Conservation (phyloP, 306 rosid genomes). For the Castanea crenata region DNA sequence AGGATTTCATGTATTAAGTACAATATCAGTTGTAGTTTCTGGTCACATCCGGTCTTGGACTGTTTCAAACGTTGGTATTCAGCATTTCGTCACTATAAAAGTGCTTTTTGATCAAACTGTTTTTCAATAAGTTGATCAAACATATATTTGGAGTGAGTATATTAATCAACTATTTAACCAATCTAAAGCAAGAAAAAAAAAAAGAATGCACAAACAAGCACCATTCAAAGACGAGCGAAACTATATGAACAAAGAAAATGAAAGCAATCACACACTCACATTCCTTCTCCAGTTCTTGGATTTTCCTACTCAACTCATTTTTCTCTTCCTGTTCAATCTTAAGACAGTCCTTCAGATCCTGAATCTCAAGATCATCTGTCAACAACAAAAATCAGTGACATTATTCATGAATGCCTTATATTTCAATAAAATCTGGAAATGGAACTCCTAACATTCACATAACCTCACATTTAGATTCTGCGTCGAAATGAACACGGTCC, state of each 20-base stretch:
- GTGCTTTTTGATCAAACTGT: not conserved
- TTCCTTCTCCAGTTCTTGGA: conserved; percentile 65
- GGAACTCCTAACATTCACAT: not conserved
- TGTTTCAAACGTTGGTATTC: not conserved
- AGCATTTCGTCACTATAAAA: not conserved
- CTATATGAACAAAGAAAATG: not conserved
- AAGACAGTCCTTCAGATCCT: conserved; percentile 69
- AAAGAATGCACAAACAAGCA: not conserved
- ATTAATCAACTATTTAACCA: not conserved
- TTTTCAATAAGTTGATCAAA: not conserved
- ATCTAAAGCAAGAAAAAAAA: not conserved
- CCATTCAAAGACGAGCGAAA: not conserved
- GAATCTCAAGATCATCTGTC: conserved; percentile 60
- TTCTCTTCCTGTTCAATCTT: conserved; percentile 74
- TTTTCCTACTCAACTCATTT: conserved; percentile 42
- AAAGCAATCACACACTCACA: conserved; percentile 38
- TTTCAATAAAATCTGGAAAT: not conserved
- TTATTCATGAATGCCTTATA: not conserved
- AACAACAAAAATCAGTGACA: conserved; percentile 10
- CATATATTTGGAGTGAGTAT: not conserved
- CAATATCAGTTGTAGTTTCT: not conserved
- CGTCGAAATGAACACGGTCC: conserved; percentile 50
- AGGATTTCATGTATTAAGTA: not conserved
- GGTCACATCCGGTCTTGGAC: not conserved
- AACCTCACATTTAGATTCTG: conserved; percentile 71